These are phyloP conservation scores for Daldinia childiae DNA, from an alignment of 495 filamentous ascomycete genomes.

Conservation along the genomic window DNA sequence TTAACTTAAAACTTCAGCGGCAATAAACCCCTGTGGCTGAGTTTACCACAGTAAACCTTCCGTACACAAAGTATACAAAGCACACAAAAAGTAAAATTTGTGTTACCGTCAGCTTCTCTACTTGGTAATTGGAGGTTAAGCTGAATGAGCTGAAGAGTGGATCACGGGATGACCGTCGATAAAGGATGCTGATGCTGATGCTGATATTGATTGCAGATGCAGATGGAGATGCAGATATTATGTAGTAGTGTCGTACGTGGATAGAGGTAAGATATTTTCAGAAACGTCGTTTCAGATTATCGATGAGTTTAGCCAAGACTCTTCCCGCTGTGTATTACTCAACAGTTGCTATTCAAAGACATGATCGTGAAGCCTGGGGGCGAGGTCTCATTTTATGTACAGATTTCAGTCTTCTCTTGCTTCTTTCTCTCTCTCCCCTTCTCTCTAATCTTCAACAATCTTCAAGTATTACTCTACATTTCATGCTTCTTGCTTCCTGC, in stretches of 20 bases:
- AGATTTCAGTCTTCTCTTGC: conserved; percentile 5
- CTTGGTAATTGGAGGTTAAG: conserved; percentile 14
- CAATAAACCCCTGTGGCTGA: conserved; percentile 10
- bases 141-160: conserved; percentile 41
- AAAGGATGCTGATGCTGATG: conserved; percentile 10
- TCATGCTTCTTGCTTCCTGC: conserved; percentile 11
- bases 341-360: neutral
- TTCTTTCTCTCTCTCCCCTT: neutral
- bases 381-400: conserved; percentile 24
- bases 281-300: conserved; percentile 28
- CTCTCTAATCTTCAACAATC: neutral
- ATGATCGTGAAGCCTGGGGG: conserved; percentile 23
- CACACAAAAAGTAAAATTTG: neutral
- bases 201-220: too few relatives aligned
- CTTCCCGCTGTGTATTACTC: conserved; percentile 36
- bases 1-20: conserved; percentile 13
- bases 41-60: neutral
- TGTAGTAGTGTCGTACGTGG: conserved; percentile 25
- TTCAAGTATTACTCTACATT: conserved; percentile 3
- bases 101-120: conserved; percentile 8
- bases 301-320: conserved; percentile 15
- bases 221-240: too few relatives aligned
- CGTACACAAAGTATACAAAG: neutral
- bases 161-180: conserved; percentile 37
- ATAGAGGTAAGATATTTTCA: conserved; percentile 23